A percentile compares a stretch with the other conserved stretches of the same genome.
Evolutionary conservation across 352 stramenopile genomes (phyloP).

Genomic region (Hyaloperonospora arabidopsidis): DNA sequence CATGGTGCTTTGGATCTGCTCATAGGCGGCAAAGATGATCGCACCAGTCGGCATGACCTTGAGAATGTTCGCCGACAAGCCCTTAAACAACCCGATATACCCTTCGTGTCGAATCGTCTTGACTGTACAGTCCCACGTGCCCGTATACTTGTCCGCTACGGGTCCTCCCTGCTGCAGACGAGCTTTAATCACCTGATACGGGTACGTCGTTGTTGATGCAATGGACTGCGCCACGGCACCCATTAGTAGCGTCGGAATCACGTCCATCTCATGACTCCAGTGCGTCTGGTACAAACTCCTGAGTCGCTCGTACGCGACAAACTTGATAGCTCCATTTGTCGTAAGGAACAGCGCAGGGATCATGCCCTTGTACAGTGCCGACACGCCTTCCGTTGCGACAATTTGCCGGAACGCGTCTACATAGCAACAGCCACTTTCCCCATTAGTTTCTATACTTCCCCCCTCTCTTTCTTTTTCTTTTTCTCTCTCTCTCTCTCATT

Average conservation of each 20-base stretch:
- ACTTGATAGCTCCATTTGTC: conserved; percentile 95
- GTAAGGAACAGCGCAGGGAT: conserved; percentile 93
- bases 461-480: no score
- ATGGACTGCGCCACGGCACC: conserved; percentile 77
- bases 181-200: conserved; percentile 95
- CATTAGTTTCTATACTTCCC: no score
- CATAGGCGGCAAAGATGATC: conserved; percentile 89
- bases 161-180: conserved; percentile 89
- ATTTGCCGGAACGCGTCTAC: conserved; percentile 91
- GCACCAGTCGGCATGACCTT: conserved; percentile 94
- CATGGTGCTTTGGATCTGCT: conserved; percentile 65
- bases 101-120: conserved; percentile 91
- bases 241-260: conserved; percentile 65
- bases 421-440: no score
- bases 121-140: conserved; percentile 83
- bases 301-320: conserved; percentile 75
- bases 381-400: conserved; percentile 89
- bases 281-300: conserved; percentile 57
- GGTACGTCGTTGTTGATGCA: conserved; percentile 87
- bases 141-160: conserved; percentile 78
- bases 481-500: not conserved
- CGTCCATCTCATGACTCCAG: conserved; percentile 56
- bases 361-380: conserved; percentile 93
- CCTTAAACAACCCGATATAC: conserved; percentile 91
- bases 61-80: conserved; percentile 91